Conservation (phyloP, 257 asterid genomes). For the Solanum pinnatisectum region DNA sequence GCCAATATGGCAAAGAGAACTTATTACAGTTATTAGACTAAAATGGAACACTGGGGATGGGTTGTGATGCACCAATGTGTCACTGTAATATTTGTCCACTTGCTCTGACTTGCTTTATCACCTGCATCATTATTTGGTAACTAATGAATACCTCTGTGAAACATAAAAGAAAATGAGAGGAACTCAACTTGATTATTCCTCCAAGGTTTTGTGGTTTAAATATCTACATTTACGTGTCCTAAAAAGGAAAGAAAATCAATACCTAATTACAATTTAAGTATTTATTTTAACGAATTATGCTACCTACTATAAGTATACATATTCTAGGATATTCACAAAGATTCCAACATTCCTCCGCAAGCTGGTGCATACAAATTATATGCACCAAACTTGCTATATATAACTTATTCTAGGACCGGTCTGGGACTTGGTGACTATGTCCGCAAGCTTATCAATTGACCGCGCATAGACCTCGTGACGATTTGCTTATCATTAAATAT, state of each 20-base stretch:
- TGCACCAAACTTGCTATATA: background rate
- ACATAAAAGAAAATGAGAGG: background rate
- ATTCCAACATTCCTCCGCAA: background rate
- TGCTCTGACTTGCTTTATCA: background rate
- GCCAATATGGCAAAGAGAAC: background rate
- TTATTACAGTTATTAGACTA: background rate
- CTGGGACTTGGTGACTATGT: background rate
- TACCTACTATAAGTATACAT: background rate
- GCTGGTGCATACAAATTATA: background rate
- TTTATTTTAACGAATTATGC: background rate
- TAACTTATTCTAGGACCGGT: background rate
- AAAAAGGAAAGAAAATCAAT: background rate
- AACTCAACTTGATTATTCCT: background rate
- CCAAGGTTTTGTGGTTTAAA: background rate
- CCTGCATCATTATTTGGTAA: background rate
- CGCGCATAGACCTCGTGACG: background rate
- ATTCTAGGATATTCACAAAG: background rate
- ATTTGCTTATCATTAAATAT: too few species aligned
- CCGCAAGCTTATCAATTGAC: background rate
- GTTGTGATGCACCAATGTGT: background rate
- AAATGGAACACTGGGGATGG: background rate
- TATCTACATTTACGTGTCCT: background rate
- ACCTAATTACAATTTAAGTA: background rate
- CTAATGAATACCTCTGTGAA: background rate
- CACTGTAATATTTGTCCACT: background rate